Evolutionary conservation across 2,329 filamentous ascomycete species (phyloP).

Genomic region (Neodidymelliopsis sp.): DNA sequence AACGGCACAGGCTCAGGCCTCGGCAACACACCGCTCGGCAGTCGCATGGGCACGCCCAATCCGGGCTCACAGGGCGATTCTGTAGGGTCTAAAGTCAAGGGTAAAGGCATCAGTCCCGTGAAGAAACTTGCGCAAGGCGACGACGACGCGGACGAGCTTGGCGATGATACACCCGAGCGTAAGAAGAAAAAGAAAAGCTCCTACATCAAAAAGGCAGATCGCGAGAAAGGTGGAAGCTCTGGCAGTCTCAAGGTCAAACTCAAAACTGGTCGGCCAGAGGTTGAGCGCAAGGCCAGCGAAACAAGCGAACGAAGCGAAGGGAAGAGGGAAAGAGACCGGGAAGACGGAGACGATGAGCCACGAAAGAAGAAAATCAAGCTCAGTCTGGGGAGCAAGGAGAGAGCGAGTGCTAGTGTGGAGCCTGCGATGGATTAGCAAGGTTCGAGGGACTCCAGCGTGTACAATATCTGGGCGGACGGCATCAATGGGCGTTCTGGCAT

Average conservation of each 20-base stretch:
- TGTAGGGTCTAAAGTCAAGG: conserved; percentile 35
- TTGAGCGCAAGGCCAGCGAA: conserved; percentile 40
- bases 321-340: conserved; percentile 46
- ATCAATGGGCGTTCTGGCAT: conserved; percentile 18
- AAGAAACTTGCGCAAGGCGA: conserved; percentile 38
- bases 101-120: conserved; percentile 44
- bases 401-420: conserved; percentile 17
- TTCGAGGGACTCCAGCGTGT: background rate
- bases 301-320: conserved; percentile 39
- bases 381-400: conserved; percentile 28
- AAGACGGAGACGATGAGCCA: conserved; percentile 39
- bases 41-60: conserved; percentile 51
- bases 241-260: conserved; percentile 45
- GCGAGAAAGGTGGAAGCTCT: conserved; percentile 35
- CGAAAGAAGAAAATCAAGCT: conserved; percentile 51
- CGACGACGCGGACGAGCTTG: conserved; percentile 41
- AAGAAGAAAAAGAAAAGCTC: conserved; percentile 59
- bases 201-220: conserved; percentile 51
- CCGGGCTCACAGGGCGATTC: conserved; percentile 45
- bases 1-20: conserved; percentile 51
- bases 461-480: conserved; percentile 5
- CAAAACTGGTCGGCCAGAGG: conserved; percentile 39
- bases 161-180: conserved; percentile 52
- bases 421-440: no score
- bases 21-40: conserved; percentile 53